These are phyloP conservation scores for Solanum verrucosum DNA, from an alignment of 257 asterid species.

Conservation along the genomic window DNA sequence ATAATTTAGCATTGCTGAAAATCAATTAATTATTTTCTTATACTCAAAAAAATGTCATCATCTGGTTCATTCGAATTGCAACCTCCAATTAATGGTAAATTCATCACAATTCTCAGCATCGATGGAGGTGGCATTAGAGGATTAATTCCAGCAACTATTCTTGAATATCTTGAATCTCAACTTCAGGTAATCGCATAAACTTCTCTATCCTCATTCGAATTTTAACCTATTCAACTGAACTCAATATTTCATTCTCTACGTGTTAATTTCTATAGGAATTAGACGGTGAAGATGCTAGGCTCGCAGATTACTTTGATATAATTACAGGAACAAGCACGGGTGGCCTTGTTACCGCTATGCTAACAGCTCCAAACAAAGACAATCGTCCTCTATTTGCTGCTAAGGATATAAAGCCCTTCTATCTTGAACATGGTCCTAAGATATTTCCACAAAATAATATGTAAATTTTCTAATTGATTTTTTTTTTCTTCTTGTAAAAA, in stretches of 20 bases:
- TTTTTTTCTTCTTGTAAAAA: neutral
- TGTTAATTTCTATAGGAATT: constrained; percentile 14
- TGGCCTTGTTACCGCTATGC: constrained; percentile 56
- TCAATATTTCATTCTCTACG: neutral
- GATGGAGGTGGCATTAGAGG: constrained; percentile 70
- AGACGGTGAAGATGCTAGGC: constrained; percentile 34
- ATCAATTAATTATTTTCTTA: neutral
- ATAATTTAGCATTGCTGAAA: neutral
- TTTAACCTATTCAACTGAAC: neutral
- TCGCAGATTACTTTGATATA: constrained; percentile 53
- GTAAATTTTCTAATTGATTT: neutral
- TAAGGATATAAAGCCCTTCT: constrained; percentile 50
- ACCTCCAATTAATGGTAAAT: constrained; percentile 20
- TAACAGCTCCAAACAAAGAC: constrained; percentile 40
- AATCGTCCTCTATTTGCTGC: constrained; percentile 52
- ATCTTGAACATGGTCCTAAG: constrained; percentile 41
- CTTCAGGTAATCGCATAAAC: neutral
- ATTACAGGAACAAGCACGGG: constrained; percentile 62
- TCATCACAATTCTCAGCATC: constrained; percentile 52
- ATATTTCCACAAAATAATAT: constrained; percentile 42
- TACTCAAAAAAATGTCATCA: neutral
- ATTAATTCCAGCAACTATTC: constrained; percentile 33
- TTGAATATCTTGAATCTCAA: constrained; percentile 12
- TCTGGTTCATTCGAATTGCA: neutral
- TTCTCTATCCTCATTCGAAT: too few relatives aligned